A percentile compares a stretch with the other conserved stretches of the same genome.
These are phyloP conservation scores for Arthrobotrys conoides DNA, from an alignment of 2,329 filamentous ascomycete species.

Conservation along the genomic window DNA sequence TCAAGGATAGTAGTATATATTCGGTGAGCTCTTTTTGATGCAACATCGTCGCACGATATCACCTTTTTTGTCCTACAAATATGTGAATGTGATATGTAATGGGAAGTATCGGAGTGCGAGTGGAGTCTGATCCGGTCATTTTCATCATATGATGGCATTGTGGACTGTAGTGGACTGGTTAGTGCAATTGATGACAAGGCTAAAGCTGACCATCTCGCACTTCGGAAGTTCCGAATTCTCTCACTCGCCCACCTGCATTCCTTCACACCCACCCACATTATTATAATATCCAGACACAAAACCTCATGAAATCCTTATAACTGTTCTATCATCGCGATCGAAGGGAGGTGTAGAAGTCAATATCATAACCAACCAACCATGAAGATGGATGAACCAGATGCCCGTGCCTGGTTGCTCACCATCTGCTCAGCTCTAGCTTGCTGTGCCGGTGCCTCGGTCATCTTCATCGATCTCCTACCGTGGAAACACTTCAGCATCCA, in stretches of 20 bases:
- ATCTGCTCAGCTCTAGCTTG: constrained; percentile 52
- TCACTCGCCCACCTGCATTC: background rate
- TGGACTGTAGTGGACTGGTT: too few relatives aligned
- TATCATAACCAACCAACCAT: background rate
- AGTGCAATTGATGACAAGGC: background rate
- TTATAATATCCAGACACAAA: background rate
- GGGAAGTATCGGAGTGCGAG: too few relatives aligned
- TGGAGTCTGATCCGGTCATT: too few relatives aligned
- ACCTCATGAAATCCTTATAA: constrained; percentile 1
- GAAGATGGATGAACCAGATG: constrained; percentile 49
- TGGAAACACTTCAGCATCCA: constrained; percentile 83
- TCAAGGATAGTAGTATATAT: too few relatives aligned
- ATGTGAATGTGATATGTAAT: too few relatives aligned
- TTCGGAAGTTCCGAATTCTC: constrained; percentile 44
- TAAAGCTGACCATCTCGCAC: constrained; percentile 37
- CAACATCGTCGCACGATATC: background rate
- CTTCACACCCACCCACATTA: background rate
- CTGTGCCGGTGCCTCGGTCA: constrained; percentile 51
- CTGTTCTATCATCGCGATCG: background rate
- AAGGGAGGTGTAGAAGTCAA: constrained; percentile 1
- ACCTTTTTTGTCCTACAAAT: too few relatives aligned
- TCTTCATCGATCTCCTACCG: constrained; percentile 59
- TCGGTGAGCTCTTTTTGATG: background rate
- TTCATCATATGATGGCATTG: too few relatives aligned
- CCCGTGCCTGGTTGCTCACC: constrained; percentile 51